Base-by-base conservation (phyloP, 306 rosid genomes). In the Corylus americana region DNA sequence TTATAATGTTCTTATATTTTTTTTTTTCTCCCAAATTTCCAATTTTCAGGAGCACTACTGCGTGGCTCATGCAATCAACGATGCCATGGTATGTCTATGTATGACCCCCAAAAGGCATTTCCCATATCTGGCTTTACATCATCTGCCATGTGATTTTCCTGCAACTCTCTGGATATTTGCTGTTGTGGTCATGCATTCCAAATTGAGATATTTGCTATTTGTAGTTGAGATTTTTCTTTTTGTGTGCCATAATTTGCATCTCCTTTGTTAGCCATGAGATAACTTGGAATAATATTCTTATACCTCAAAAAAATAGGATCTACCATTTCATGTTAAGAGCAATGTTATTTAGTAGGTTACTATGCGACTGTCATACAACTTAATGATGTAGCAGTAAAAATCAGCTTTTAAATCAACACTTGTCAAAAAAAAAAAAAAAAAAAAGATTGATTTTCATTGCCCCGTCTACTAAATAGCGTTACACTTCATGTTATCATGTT, bases 1-100 rank as follows among this genome's bases (percentile, higher is more conserved):
- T 77, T 20, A 64, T 62, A 47, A 49, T 61, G 35, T 78, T 73
- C 11, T 44, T 72, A 68, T 64, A 5, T 73, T 76, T 35, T 59
- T 74, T 55, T 35, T 59, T 74, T 55, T 81, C 72, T 74, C 62
- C 50, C 11, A 47, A 59, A 22, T 73, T 73, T 70, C 63, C 89
- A 86, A 77, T 78, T 92, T 89, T 82, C 98, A 95, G 98, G 97
- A 95, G 90, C 98, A 95, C 83, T 95, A 95, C 83, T 95, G 98
- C 77, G 97, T 92, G 89, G 93, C 97, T 80, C 86, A 87, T 90
- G 95, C 97, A 79, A 85, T 91, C 91, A 92, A 91, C 78, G 97
- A 94, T 79, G 88, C 94, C 72, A 88, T 83, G 96, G 98, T 95
- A 89, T 61, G 91, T 64, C 73, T 54, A 66, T 70, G 25, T 55